Evolutionary conservation across 2,329 filamentous ascomycete species (phyloP), one percentile per base, ranked within the genome.

Genomic region (Apiospora malaysiana): DNA sequence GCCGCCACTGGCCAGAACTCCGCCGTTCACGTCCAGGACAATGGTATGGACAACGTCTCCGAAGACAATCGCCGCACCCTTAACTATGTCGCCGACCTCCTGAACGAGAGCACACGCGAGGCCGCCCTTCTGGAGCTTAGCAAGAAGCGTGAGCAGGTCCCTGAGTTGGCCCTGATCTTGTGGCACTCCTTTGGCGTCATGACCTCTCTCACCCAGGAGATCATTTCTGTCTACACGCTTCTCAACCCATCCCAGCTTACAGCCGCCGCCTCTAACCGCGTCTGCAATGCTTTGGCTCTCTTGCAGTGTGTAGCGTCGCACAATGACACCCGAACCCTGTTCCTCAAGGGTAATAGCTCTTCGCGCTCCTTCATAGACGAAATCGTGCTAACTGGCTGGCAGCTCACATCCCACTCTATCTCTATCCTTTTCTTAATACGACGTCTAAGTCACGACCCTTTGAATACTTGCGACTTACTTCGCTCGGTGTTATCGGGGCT

Each of bases 181-280:
- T 99, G 96, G 96, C 96, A 99, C 82, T 98, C 95, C 4, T 98
- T 98, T 79, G 96, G 95, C 78, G 96, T 99, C 79, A 99, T 99
- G 96, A 98, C 96, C 65, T 97, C 94, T 70, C 87, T 99, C 32
- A 89, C 98, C 45, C 95, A 98, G 82, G 96, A 99, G 84, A 99
- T 99, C 80, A 99, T 99, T 79, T 98, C 95, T 14, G 96, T 99
- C 70, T 99, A 99, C 81, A 97, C 94, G 40, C 89, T 99, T 5
- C 89, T 99, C 77, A 99, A 97, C 81, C 96, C 96, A 7, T 98
- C 94, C 68, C 95, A 98, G 84, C 89, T 99, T 77, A 99, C 96
- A 9, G 96, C 96, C 2, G 95, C 96, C n/a, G 95, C 96, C 21
- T 97, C 94, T 4, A 99, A 99, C 84, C 88, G 96, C 75, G 96